A percentile compares a stretch with the other conserved stretches of the same genome.
phyloP scores from a whole-genome alignment of 768 basidiomycete species.

The Mycena chlorophos region DNA sequence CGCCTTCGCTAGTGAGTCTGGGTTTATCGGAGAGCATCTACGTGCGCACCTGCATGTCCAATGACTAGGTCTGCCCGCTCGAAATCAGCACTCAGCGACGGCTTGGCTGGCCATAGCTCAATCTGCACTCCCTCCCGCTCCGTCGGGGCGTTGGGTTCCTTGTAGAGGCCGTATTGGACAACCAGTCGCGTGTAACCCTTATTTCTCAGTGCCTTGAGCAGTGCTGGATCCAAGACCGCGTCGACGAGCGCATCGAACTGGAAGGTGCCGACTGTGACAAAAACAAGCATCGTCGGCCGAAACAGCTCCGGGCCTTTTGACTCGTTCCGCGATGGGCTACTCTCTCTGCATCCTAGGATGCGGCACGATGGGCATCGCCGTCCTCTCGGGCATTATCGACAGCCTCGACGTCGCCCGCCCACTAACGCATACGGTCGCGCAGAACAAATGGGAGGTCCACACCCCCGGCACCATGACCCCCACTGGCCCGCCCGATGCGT shows the following conservation, averaged over 20 bases:
- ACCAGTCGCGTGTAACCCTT: conserved; percentile 62
- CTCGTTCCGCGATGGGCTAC: conserved; percentile 69
- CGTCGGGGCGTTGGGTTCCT: conserved; percentile 2
- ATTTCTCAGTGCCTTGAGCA: conserved; percentile 52
- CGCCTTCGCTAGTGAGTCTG: conserved; percentile 51
- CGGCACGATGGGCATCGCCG: conserved; percentile 97
- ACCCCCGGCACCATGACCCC: conserved; percentile 78
- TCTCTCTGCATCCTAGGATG: conserved; percentile 93
- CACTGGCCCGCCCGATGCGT: conserved; percentile 57
- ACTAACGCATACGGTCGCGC: conserved; percentile 23
- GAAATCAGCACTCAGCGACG: conserved; percentile 67
- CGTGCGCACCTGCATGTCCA: conserved; percentile 90
- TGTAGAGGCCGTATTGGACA: conserved; percentile 79
- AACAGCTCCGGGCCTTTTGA: no score
- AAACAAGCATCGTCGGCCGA: conserved; percentile 39
- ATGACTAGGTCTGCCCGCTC: conserved; percentile 75
- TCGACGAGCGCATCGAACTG: conserved; percentile 76
- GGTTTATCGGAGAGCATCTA: not conserved
- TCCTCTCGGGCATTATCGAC: conserved; percentile 88
- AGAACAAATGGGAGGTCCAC: conserved; percentile 47
- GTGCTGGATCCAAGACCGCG: conserved; percentile 53
- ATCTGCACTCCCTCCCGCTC: conserved; percentile 49
- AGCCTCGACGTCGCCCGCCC: conserved; percentile 60
- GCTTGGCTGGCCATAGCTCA: conserved; percentile 73
- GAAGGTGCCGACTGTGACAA: conserved; percentile 91